Evolutionary conservation across 2,329 filamentous ascomycete genomes (phyloP).

Genomic region (Zasmidium angulare): DNA sequence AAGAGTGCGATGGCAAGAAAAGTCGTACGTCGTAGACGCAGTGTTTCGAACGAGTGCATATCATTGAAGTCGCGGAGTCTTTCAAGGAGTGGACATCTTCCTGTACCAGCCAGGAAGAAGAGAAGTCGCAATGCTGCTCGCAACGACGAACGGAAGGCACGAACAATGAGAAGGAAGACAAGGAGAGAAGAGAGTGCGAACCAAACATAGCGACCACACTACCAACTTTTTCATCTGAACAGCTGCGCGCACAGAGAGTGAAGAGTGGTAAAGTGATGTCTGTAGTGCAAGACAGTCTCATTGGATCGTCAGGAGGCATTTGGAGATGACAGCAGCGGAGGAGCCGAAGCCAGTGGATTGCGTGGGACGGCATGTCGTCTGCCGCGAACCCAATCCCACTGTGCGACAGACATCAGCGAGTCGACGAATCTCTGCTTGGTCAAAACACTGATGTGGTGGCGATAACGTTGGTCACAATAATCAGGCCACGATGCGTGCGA

Average conservation of each 20-base stretch:
- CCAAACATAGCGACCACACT: background rate
- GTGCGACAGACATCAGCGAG: background rate
- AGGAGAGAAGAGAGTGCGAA: background rate
- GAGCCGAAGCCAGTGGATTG: background rate
- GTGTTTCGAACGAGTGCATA: background rate
- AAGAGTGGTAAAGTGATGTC: background rate
- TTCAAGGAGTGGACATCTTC: background rate
- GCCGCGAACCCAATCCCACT: background rate
- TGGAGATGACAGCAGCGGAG: background rate
- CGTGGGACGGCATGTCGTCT: background rate
- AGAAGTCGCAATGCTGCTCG: background rate
- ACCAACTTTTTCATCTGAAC: background rate
- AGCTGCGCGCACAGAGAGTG: background rate
- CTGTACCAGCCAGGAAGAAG: background rate
- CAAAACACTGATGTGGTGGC: background rate
- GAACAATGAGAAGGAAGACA: background rate
- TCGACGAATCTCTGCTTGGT: too few species aligned
- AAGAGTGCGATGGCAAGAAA: background rate
- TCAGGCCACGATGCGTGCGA: background rate
- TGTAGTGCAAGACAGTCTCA: background rate
- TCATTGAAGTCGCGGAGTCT: background rate
- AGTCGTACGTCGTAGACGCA: background rate
- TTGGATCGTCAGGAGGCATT: background rate
- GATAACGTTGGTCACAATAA: too few species aligned
- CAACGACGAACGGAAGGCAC: background rate